phyloP scores from a whole-genome alignment of 495 filamentous ascomycete genomes.

The Bathelium albidoporum region DNA sequence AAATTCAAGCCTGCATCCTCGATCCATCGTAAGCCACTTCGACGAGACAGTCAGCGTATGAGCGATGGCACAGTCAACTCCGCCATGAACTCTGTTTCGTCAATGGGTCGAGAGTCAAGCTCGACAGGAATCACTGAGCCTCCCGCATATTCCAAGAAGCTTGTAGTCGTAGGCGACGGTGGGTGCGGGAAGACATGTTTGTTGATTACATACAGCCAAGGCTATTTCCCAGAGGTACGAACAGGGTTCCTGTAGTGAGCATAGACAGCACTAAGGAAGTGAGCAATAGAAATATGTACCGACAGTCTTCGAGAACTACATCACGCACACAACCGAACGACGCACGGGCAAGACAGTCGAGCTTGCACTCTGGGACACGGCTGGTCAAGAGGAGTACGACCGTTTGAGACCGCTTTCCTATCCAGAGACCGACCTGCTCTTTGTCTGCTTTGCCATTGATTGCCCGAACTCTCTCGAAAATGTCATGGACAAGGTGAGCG shows the following conservation, averaged over 20 bases:
- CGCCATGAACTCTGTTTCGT: constrained; percentile 38
- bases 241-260: background rate
- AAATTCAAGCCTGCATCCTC: constrained; percentile 22
- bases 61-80: constrained; percentile 79
- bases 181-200: constrained; percentile 98
- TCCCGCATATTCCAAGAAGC: constrained; percentile 93
- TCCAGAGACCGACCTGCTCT: constrained; percentile 92
- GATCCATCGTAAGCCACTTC: constrained; percentile 33
- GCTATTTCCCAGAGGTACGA: constrained; percentile 92
- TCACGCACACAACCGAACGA: constrained; percentile 84
- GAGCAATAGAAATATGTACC: constrained; percentile 91
- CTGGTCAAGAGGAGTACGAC: constrained; percentile 98
- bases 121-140: constrained; percentile 78
- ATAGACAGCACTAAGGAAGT: constrained; percentile 7
- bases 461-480: constrained; percentile 97
- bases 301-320: constrained; percentile 99
- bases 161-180: constrained; percentile 95
- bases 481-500: constrained; percentile 88
- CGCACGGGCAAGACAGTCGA: constrained; percentile 86
- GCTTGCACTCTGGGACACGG: constrained; percentile 95
- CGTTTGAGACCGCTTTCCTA: constrained; percentile 90
- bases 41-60: constrained; percentile 50
- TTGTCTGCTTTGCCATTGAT: constrained; percentile 98
- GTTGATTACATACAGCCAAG: constrained; percentile 94
- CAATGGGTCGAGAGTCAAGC: constrained; percentile 44